Evolutionary conservation across 1,284 basidiomycete genomes (phyloP), one percentile per base, ranked within the genome.

Genomic region (Leccinum variabile): DNA sequence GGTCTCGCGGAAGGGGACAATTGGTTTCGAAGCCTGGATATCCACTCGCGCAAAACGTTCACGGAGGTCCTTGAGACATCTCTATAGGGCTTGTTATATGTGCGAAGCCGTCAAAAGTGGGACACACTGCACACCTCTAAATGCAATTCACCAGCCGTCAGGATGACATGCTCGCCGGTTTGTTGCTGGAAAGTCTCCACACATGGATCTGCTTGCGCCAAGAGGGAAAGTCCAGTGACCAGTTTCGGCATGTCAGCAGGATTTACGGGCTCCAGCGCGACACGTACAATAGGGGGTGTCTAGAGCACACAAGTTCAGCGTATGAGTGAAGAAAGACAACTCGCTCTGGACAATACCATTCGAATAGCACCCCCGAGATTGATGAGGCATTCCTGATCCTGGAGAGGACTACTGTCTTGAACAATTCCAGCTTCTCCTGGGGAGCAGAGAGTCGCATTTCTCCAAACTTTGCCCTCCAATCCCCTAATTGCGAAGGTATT

Each of bases 1-100:
- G 0, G 97, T 98, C 78, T 99, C 97, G 54, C 97, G 85, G 81
- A 98, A 99, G 1, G 97, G 97, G 5, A 99, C 97, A 59, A 99
- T 97, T 0, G 97, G 96, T 68, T 95, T 89, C 1, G 95, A 98
- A 8, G 91, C 89, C 68, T 97, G 94, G 56, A 99, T 95, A 59
- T 94, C 91, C 58, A 97, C 89, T 64, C 89, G 88, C 0, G 97
- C 97, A 74, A 99, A 99, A 25, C 97, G 84, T 76, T 99, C 97
- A 25, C 93, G 86, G 18, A 99, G 81, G 75, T 99, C 97, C 76
- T 95, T 96, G 57, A 99, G 77, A 72, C 97, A 99, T 67, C 97
- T 87, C 92, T 97, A 72, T 18, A 37, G 64, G 33, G 30, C 56
- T 39, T 59, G 37, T 59, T 54, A 46, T 1, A 57, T 14, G 5